Conservation (phyloP, 2,329 filamentous ascomycete species). For the Apiospora malaysiana region DNA sequence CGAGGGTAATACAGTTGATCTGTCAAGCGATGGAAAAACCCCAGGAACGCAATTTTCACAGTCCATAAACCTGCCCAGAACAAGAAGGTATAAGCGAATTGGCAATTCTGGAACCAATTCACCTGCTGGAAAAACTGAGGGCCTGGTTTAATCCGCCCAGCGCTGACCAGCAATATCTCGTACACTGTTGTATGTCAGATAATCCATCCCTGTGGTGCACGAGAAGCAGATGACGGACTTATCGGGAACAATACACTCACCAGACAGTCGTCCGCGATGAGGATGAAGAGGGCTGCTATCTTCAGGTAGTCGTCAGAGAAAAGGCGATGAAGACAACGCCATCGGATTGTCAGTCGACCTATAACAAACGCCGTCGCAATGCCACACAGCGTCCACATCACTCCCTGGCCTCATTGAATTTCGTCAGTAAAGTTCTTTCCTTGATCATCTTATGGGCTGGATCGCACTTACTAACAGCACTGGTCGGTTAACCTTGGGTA, state of each 20-base stretch:
- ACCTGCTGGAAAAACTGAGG: neutral
- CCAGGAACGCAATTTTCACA: neutral
- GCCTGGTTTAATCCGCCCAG: neutral
- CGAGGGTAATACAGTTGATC: neutral
- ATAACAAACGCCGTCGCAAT: neutral
- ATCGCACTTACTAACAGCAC: neutral
- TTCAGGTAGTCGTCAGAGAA: conserved; percentile 2
- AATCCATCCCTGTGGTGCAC: neutral
- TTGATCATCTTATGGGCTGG: neutral
- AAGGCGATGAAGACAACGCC: neutral
- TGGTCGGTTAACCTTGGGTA: neutral
- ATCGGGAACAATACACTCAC: neutral
- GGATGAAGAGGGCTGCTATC: neutral
- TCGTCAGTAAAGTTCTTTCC: neutral
- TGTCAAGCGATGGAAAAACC: neutral
- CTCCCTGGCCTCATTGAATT: neutral
- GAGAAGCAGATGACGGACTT: neutral
- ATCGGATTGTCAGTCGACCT: neutral
- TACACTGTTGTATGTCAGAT: neutral
- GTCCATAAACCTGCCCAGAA: conserved; percentile 1
- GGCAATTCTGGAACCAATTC: conserved; percentile 4
- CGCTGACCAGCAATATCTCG: conserved; percentile 4
- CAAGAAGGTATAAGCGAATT: neutral
- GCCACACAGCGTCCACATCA: neutral
- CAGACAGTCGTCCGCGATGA: neutral